Conservation (phyloP, 805 yeast genomes). For the Phaffomyces thermotolerans region DNA sequence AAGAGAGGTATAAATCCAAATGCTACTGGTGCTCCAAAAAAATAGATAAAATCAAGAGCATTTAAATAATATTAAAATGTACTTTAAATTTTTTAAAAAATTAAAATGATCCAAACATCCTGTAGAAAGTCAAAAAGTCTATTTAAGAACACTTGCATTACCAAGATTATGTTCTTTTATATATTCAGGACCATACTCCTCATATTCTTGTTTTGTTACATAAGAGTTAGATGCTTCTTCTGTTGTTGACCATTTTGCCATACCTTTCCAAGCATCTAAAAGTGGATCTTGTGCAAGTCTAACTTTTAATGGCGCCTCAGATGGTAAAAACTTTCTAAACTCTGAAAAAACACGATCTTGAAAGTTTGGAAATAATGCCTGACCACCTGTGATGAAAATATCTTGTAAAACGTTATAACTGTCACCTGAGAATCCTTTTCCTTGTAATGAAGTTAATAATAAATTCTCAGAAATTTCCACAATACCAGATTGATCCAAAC, state of each 20-base stretch:
- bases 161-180: conserved; percentile 82
- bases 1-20: conserved; percentile 71
- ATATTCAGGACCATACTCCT: conserved; percentile 85
- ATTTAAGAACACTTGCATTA: conserved; percentile 28
- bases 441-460: conserved; percentile 50
- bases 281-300: conserved; percentile 60
- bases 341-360: conserved; percentile 63
- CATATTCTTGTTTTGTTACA: conserved; percentile 66
- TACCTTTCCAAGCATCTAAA: conserved; percentile 89
- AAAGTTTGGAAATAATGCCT: conserved; percentile 57
- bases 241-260: conserved; percentile 68
- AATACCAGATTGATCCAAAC: conserved; percentile 94
- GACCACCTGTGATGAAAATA: conserved; percentile 84
- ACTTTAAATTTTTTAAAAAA: neutral
- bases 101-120: neutral
- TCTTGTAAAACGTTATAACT: conserved; percentile 43
- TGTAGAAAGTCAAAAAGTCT: neutral
- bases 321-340: conserved; percentile 64
- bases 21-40: conserved; percentile 16
- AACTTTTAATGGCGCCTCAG: conserved; percentile 52
- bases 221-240: conserved; percentile 39
- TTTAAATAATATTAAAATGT: neutral
- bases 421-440: conserved; percentile 50
- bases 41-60: neutral
- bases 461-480: conserved; percentile 67